Conservation (phyloP, 495 filamentous ascomycete genomes). For the Friedmanniomyces endolithicus region DNA sequence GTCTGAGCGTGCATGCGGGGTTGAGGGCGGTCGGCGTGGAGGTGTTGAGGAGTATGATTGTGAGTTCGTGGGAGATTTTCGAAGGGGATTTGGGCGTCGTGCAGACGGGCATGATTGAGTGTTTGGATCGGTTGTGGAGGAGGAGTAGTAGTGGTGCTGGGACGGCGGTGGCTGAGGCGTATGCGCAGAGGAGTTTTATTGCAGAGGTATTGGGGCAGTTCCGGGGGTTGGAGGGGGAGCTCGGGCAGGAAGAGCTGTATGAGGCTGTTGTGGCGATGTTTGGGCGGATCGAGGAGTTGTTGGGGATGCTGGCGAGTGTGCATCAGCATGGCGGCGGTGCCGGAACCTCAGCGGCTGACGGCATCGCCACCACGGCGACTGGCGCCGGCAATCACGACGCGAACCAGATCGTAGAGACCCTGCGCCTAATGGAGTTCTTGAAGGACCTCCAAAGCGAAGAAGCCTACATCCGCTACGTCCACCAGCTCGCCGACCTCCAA, state of each 20-base stretch:
- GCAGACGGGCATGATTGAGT: conserved; percentile 94
- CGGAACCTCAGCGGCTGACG: too few species aligned
- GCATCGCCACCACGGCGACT: background rate
- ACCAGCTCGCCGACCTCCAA: conserved; percentile 77
- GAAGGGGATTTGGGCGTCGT: conserved; percentile 85
- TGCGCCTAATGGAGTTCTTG: conserved; percentile 91
- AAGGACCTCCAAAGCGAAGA: conserved; percentile 95
- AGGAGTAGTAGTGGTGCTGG: too few species aligned
- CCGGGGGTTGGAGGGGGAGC: conserved; percentile 47
- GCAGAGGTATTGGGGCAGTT: conserved; percentile 73
- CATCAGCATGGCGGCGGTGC: conserved; percentile 50
- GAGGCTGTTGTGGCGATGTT: conserved; percentile 66
- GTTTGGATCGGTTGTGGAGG: conserved; percentile 83
- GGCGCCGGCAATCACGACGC: conserved; percentile 31
- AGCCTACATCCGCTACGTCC: conserved; percentile 93
- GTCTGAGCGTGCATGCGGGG: conserved; percentile 88
- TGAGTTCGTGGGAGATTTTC: conserved; percentile 86
- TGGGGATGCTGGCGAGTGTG: conserved; percentile 87
- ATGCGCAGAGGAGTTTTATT: conserved; percentile 86
- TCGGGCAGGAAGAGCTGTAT: conserved; percentile 61
- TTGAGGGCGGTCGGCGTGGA: conserved; percentile 80
- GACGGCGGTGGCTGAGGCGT: conserved; percentile 68
- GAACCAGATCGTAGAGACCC: conserved; percentile 66
- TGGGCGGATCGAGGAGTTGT: conserved; percentile 71
- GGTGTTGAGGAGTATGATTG: conserved; percentile 92